Conservation (phyloP, 306 rosid species). For the Betula pendula region DNA sequence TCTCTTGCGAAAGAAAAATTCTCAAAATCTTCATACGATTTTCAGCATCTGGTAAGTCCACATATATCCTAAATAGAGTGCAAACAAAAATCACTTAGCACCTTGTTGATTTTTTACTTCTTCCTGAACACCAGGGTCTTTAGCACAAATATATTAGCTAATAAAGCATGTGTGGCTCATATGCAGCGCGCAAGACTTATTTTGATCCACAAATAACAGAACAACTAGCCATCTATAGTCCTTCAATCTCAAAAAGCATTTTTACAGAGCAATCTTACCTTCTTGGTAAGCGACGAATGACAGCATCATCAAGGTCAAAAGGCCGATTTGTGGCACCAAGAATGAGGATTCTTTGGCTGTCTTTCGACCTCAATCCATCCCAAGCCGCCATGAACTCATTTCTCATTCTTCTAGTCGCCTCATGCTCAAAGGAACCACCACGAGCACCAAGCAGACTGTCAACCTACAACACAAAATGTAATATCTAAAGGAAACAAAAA, state of each 20-base stretch:
- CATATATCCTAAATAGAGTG: constrained; percentile 66
- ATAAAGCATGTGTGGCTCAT: neutral
- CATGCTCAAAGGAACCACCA: constrained; percentile 97
- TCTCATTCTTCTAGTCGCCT: constrained; percentile 99
- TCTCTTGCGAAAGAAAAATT: constrained; percentile 82
- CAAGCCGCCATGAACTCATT: constrained; percentile 99
- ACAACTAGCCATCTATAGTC: neutral
- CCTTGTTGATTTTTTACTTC: constrained; percentile 8
- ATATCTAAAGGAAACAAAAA: neutral
- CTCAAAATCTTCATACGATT: constrained; percentile 88
- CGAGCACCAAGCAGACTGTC: constrained; percentile 99
- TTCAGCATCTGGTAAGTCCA: constrained; percentile 88
- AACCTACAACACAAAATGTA: constrained; percentile 51
- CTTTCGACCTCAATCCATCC: constrained; percentile 98
- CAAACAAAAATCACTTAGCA: constrained; percentile 25
- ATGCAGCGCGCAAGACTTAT: neutral
- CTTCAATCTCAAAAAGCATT: neutral
- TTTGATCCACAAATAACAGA: constrained; percentile 3
- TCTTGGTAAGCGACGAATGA: constrained; percentile 97
- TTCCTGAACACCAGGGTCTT: neutral
- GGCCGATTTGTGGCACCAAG: constrained; percentile 99
- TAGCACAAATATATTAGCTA: neutral
- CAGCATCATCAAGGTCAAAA: constrained; percentile 97
- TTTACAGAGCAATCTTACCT: constrained; percentile 48
- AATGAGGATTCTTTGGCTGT: constrained; percentile 85